Evolutionary conservation across 352 stramenopile genomes (phyloP).

Genomic region (Pythium coloratum): DNA sequence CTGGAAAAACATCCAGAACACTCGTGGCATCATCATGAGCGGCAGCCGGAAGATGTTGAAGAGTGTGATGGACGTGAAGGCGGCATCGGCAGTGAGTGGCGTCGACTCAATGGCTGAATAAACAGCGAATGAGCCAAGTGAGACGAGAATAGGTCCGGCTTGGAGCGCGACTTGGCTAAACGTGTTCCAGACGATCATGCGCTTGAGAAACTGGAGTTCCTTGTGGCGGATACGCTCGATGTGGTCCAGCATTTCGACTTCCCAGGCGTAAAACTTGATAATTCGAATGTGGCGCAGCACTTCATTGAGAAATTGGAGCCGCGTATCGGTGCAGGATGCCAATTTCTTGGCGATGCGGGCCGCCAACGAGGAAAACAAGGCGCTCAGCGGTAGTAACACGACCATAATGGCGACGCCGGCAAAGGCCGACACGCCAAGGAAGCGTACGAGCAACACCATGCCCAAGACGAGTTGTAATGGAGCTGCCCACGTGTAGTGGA

Average conservation of each 20-base stretch:
- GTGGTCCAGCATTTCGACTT: slow-evolving; percentile 52
- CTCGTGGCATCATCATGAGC: slow-evolving; percentile 90
- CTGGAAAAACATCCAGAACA: slow-evolving; percentile 56
- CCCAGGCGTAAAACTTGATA: slow-evolving; percentile 82
- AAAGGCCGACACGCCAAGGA: slow-evolving; percentile 52
- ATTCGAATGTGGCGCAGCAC: slow-evolving; percentile 64
- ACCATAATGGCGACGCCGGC: slow-evolving; percentile 58
- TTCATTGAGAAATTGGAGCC: slow-evolving; percentile 57
- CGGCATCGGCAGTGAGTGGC: slow-evolving; percentile 80
- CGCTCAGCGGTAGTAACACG: slow-evolving; percentile 47
- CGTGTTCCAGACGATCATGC: slow-evolving; percentile 55
- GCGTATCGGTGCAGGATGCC: slow-evolving; percentile 45
- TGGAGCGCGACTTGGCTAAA: slow-evolving; percentile 49
- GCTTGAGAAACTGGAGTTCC: slow-evolving; percentile 52
- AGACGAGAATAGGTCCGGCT: slow-evolving; percentile 57
- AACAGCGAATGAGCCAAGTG: slow-evolving; percentile 62
- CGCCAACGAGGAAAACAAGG: slow-evolving; percentile 38
- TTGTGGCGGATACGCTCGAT: slow-evolving; percentile 44
- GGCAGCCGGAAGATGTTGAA: slow-evolving; percentile 97
- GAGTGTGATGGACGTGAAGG: slow-evolving; percentile 95
- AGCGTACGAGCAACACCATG: slow-evolving; percentile 48
- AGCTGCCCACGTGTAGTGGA: slow-evolving; percentile 65
- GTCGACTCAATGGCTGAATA: slow-evolving; percentile 47
- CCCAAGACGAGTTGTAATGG: slow-evolving; percentile 63
- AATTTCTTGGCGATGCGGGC: slow-evolving; percentile 43